Conservation (phyloP, 2,329 filamentous ascomycete genomes). For the Pseudodiploospora longispora region DNA sequence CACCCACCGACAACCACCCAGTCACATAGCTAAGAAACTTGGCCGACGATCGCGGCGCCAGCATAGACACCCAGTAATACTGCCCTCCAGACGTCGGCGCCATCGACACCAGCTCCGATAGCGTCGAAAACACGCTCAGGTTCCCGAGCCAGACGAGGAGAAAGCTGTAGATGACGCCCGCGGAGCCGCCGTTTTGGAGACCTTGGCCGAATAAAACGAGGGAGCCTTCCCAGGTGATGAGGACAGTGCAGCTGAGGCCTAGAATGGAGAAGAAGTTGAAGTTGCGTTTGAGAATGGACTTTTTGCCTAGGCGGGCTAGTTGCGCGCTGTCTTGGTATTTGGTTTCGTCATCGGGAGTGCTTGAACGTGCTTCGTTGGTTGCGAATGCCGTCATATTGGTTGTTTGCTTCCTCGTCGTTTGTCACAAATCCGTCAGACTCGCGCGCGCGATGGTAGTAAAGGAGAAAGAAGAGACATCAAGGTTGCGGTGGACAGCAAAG, state of each 20-base stretch:
- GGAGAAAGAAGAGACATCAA: too few relatives aligned
- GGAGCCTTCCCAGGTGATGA: constrained; percentile 28
- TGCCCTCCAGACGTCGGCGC: constrained; percentile 50
- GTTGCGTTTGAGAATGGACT: constrained; percentile 29
- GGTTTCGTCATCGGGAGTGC: too few relatives aligned
- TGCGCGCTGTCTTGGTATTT: constrained; percentile 8
- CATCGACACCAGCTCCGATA: constrained; percentile 44
- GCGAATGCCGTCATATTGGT: neutral
- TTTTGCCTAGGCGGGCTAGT: constrained; percentile 20
- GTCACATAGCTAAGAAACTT: constrained; percentile 45
- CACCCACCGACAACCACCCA: constrained; percentile 38
- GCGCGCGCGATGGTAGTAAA: too few relatives aligned
- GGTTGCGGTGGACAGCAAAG: too few relatives aligned
- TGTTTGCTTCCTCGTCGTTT: neutral
- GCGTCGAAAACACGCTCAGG: constrained; percentile 29
- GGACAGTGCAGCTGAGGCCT: constrained; percentile 43
- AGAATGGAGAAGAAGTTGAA: constrained; percentile 43
- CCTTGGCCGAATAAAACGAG: constrained; percentile 3
- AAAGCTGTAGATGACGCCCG: constrained; percentile 38
- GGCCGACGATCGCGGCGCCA: constrained; percentile 38
- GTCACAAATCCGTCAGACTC: too few relatives aligned
- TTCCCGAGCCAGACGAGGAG: constrained; percentile 31
- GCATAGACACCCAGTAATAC: constrained; percentile 51
- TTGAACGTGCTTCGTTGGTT: too few relatives aligned
- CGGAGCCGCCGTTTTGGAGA: constrained; percentile 34